Conservation (phyloP, 495 filamentous ascomycete genomes). For the Penicillium canescens region DNA sequence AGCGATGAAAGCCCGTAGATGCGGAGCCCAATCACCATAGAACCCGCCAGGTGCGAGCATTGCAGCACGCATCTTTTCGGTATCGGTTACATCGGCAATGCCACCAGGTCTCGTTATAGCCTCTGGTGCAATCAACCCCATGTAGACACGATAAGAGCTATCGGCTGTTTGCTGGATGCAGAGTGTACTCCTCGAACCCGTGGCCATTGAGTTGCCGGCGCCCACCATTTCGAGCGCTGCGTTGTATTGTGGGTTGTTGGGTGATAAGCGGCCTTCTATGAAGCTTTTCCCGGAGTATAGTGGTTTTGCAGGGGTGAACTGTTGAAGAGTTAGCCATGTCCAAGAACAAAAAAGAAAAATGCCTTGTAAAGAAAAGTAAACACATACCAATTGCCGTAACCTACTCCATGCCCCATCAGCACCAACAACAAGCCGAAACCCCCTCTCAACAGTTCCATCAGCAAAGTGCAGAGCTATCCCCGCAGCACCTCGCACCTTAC, state of each 20-base stretch:
- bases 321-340: too few relatives aligned
- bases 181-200: constrained; percentile 1
- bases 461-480: neutral
- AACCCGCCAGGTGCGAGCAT: neutral
- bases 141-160: constrained; percentile 19
- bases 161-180: constrained; percentile 19
- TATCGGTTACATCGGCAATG: constrained; percentile 10
- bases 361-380: neutral
- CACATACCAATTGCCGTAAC: neutral
- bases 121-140: constrained; percentile 12
- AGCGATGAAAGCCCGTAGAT: constrained; percentile 11
- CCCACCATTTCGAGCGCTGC: constrained; percentile 16
- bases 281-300: constrained; percentile 19
- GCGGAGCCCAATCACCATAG: constrained; percentile 7
- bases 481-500: too few relatives aligned
- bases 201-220: constrained; percentile 15
- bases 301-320: constrained; percentile 17
- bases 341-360: too few relatives aligned
- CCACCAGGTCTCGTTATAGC: constrained; percentile 9
- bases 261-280: constrained; percentile 19
- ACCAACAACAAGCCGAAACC: constrained; percentile 10
- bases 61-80: constrained; percentile 9
- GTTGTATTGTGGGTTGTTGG: constrained; percentile 12
- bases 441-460: constrained; percentile 4
- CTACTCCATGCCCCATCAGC: constrained; percentile 13